Evolutionary conservation across 2,329 filamentous ascomycete genomes (phyloP), one percentile per base, ranked within the genome.

Genomic region (Aspergillus flavus): DNA sequence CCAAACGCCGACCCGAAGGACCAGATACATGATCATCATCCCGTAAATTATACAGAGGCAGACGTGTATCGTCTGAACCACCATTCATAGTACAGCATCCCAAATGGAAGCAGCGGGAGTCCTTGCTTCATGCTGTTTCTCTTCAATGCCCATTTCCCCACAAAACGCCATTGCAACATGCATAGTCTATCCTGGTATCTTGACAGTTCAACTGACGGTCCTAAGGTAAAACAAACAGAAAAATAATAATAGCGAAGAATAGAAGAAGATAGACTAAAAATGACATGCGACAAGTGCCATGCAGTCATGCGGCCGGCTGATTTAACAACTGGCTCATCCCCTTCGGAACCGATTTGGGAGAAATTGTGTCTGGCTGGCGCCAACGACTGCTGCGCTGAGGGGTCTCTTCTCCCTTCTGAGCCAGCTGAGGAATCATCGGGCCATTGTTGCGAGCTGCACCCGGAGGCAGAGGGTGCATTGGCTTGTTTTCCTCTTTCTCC

Each of bases 141-240:
- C 21, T 9, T 26, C 28, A 30, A 61, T 45, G 48, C 45, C 45
- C 46, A 48, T 50, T 41, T 32, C 53, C 53, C 26, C 61, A 54
- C 53, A 57, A 34, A 65, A 69, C 62, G 62, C 61, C 63, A 64
- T 64, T 57, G 26, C 62, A 61, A 60, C 58, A 68, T 60, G 56
- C 65, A 64, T 70, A 64, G 64, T 77, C 73, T 77, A 77, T 75
- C 73, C 65, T 76, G 75, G 74, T 76, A 77, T 77, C 75, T 73
- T 67, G 61, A 67, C 53, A 62, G 52, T 46, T 57, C 61, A 63
- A 64, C 55, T 54, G 52, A 54, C 26, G 36, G 16, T 6, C 32
- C 58, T 36, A 55, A 54, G 32, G 34, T 61, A 50, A 64, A 50
- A 63, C 54, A 46, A 61, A 45, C 63, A 63, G 43, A 61, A 55